Percentiles rank a stretch among this genome's conserved stretches.
These are phyloP conservation scores for Crithidia expoeki DNA, from an alignment of 208 protist species.

Conservation along the genomic window DNA sequence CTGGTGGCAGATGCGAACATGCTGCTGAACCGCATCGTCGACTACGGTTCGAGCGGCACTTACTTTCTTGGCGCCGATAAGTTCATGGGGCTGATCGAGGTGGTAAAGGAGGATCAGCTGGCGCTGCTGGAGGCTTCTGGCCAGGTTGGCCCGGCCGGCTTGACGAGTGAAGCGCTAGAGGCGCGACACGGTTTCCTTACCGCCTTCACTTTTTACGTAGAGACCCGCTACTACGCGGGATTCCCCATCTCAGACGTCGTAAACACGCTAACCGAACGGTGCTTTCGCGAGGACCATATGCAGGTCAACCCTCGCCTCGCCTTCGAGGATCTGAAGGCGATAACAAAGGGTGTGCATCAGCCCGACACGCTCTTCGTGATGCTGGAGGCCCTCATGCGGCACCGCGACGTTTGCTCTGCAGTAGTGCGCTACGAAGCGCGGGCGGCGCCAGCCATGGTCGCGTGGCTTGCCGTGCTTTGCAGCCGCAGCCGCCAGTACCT, in stretches of 20 bases:
- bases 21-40: conserved; percentile 62
- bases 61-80: conserved; percentile 69
- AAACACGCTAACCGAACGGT: conserved; percentile 38
- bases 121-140: conserved; percentile 32
- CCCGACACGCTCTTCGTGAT: conserved; percentile 60
- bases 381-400: conserved; percentile 49
- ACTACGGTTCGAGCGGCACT: conserved; percentile 49
- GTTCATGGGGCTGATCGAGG: conserved; percentile 58
- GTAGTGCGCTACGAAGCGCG: conserved; percentile 37
- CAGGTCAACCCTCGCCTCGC: conserved; percentile 33
- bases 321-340: conserved; percentile 61
- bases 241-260: conserved; percentile 57
- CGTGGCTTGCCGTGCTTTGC: conserved; percentile 54
- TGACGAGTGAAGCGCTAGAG: conserved; percentile 31
- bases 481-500: conserved; percentile 45
- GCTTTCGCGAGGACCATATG: conserved; percentile 43
- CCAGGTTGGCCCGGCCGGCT: background rate
- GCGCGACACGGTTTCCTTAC: conserved; percentile 61
- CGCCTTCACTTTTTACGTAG: conserved; percentile 63
- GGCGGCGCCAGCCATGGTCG: conserved; percentile 42
- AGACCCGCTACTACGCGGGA: conserved; percentile 80
- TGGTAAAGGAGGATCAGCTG: conserved; percentile 60
- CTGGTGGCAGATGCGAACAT: conserved; percentile 79
- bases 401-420: conserved; percentile 34
- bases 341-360: conserved; percentile 73